Base-by-base conservation (phyloP, 2,329 filamentous ascomycete species). In the Claviceps pusilla region DNA sequence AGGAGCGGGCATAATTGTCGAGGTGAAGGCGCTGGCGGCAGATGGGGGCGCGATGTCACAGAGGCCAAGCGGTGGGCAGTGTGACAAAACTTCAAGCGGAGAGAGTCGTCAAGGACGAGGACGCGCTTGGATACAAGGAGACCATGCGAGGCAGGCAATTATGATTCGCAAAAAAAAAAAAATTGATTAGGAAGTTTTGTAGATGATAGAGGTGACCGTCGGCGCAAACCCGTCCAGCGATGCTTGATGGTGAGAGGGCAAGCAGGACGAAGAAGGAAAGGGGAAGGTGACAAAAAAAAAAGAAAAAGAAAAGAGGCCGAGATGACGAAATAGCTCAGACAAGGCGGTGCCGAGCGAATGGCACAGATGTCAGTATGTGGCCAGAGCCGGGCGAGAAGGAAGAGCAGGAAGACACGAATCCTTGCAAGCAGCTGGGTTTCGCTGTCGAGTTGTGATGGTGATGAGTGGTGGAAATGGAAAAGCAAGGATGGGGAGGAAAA, bases 1-100 rank as follows among this genome's bases (percentile, higher is more conserved):
- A 64, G 76, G 67, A 56, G 59, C 63, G 65, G 68, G 64, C 67
- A 69, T 69, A 59, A 49, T 62, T 63, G 63, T 58, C 59, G 58
- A 29, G 29, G 29, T 35, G 47, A n/a, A 24, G 42, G 31, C n/a
- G 52, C 50, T 37, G 48, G 35, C 24, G 12, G 37, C 47, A 9
- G 48, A 37, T 31, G 33, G 16, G 51, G 51, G 16, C 45, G 39
- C 31, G 54, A 54, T 37, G 50, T 50, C 54, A 49, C 51, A 24
- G 28, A 48, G 51, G 51, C 45, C 46, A 50, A 16, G 33, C 35
- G 52, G 39, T 45, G 49, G 53, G 42, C 49, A 59, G 59, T 52
- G 59, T 61, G 60, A 61, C 58, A 63, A 58, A 57, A 57, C 37
- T n/a, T 61, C 60, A 58, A 60, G 60, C 60, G 61, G 58, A 62